A percentile compares a stretch with the other conserved stretches of the same genome.
phyloP scores from a whole-genome alignment of 2,329 filamentous ascomycete genomes.

The Alternaria sp. region DNA sequence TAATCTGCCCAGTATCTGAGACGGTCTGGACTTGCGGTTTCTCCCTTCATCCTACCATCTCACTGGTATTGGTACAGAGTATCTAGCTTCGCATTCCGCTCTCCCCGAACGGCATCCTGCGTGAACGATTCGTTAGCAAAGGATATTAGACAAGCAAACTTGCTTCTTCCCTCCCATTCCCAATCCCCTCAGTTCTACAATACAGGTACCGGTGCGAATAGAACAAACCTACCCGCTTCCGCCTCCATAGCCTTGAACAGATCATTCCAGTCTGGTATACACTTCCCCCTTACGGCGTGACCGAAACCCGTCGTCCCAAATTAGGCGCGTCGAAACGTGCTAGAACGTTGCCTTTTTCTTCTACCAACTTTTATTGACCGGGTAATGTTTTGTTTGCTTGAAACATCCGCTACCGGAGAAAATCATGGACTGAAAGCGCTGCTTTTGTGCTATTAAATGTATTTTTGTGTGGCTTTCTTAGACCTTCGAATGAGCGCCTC shows the following conservation, averaged over 20 bases:
- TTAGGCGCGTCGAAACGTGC: neutral
- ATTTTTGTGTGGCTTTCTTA: neutral
- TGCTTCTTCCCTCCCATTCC: neutral
- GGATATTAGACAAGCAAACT: neutral
- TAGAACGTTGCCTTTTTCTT: neutral
- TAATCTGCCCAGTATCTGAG: neutral
- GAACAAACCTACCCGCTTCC: neutral
- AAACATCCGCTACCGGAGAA: neutral
- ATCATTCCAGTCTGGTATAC: neutral
- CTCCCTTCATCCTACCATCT: neutral
- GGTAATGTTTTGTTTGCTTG: neutral
- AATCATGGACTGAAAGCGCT: neutral
- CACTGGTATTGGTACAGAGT: neutral
- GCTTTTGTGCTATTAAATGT: neutral
- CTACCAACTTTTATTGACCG: neutral
- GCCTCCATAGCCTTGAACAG: neutral
- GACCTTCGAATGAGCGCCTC: neutral
- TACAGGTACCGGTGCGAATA: neutral
- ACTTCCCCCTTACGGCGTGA: neutral
- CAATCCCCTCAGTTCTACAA: neutral
- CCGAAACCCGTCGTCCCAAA: neutral
- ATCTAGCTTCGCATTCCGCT: neutral
- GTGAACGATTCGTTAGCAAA: neutral
- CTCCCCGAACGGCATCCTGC: neutral
- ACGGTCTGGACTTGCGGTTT: neutral